Conservation (phyloP, 2,329 filamentous ascomycete species). For the Metarhizium guizhouense region DNA sequence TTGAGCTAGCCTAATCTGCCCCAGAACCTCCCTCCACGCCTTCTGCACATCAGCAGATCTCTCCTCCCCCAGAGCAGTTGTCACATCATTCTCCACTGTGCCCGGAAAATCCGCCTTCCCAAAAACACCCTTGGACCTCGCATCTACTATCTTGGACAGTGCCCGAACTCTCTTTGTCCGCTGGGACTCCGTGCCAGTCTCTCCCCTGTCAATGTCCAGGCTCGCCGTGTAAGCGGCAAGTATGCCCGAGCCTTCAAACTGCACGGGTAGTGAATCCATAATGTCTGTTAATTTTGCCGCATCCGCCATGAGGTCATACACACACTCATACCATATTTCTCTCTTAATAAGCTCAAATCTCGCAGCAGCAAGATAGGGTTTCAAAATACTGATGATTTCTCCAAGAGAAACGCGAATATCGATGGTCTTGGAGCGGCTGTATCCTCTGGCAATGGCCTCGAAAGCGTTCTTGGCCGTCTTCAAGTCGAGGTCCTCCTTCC, state of each 20-base stretch:
- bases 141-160: conserved; percentile 29
- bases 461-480: conserved; percentile 40
- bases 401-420: conserved; percentile 25
- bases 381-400: conserved; percentile 30
- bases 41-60: conserved; percentile 37
- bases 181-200: conserved; percentile 43
- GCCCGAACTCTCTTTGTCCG: conserved; percentile 39
- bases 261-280: conserved; percentile 11
- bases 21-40: conserved; percentile 28
- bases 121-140: conserved; percentile 34
- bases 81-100: conserved; percentile 24
- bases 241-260: conserved; percentile 10
- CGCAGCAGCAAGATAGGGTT: conserved; percentile 28
- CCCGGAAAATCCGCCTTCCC: conserved; percentile 18
- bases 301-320: conserved; percentile 37
- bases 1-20: conserved; percentile 15
- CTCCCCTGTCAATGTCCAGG: conserved; percentile 36
- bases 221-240: conserved; percentile 33
- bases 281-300: conserved; percentile 17
- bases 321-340: conserved; percentile 43
- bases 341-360: conserved; percentile 35
- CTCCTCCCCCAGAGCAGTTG: conserved; percentile 28
- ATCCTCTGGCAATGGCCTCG: conserved; percentile 41
- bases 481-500: conserved; percentile 33
- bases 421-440: conserved; percentile 31